These are phyloP conservation scores for Vitis labrusca DNA, from an alignment of 164 flowering plant species.

Conservation along the genomic window DNA sequence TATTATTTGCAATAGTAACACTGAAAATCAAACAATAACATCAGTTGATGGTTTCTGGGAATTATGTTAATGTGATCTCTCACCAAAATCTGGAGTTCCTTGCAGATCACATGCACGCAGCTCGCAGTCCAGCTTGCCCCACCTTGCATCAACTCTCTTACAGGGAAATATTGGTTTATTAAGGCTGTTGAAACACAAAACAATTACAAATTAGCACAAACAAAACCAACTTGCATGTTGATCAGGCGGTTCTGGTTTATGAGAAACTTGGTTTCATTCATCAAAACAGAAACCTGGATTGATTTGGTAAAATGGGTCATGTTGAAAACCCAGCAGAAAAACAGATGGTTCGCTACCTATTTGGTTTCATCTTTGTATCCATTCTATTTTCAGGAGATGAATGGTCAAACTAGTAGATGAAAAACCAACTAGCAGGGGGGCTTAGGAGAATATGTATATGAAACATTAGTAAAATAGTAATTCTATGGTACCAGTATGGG, in stretches of 20 bases:
- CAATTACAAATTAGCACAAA: not conserved
- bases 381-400: no score
- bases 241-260: not conserved
- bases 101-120: conserved; percentile 81
- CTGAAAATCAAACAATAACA: no score
- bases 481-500: not conserved
- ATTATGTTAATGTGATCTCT: not conserved
- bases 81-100: conserved; percentile 40
- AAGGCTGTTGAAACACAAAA: conserved; percentile 46
- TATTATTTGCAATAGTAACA: no score
- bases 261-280: not conserved
- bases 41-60: not conserved
- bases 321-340: no score
- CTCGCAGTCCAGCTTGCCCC: conserved; percentile 97
- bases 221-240: not conserved
- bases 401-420: no score
- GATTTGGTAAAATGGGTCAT: no score
- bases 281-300: not conserved
- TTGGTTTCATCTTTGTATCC: no score
- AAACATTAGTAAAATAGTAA: no score
- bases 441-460: no score
- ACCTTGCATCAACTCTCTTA: conserved; percentile 90
- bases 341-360: no score
- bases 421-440: no score
- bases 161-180: conserved; percentile 81